Evolutionary conservation across 2,329 filamentous ascomycete species (phyloP).

Genomic region (Cladosporium sp.): DNA sequence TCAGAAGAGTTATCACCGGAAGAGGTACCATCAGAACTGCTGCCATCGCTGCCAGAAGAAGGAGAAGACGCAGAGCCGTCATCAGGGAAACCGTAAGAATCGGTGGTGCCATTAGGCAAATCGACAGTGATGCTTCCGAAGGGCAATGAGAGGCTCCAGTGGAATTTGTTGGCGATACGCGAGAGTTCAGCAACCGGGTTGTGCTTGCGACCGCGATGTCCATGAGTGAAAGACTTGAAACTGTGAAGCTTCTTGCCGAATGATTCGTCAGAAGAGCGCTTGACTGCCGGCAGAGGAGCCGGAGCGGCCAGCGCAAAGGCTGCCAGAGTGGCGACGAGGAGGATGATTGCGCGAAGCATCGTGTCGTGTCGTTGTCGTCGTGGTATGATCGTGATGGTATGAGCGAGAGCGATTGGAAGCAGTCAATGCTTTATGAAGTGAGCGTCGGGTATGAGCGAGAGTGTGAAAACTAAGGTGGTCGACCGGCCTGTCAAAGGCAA

Average conservation of each 20-base stretch:
- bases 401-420: neutral
- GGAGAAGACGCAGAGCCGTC: neutral
- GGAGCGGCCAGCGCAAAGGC: conserved; percentile 46
- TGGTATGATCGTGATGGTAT: neutral
- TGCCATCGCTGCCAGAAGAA: too few species aligned
- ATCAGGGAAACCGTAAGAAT: neutral
- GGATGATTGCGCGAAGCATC: conserved; percentile 24
- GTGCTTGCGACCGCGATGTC: conserved; percentile 35
- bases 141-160: conserved; percentile 28
- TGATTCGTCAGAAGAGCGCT: neutral
- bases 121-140: conserved; percentile 4
- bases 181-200: conserved; percentile 59
- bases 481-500: conserved; percentile 13
- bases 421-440: conserved; percentile 8
- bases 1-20: neutral
- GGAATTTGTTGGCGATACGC: conserved; percentile 65
- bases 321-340: conserved; percentile 46
- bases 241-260: neutral
- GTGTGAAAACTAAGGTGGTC: neutral
- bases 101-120: conserved; percentile 8
- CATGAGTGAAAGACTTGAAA: conserved; percentile 6
- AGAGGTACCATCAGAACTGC: too few species aligned
- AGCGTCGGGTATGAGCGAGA: neutral
- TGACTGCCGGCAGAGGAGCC: conserved; percentile 19
- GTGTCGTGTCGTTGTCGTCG: neutral